Conservation (phyloP, 352 stramenopile species). For the Hyaloperonospora brassicae region DNA sequence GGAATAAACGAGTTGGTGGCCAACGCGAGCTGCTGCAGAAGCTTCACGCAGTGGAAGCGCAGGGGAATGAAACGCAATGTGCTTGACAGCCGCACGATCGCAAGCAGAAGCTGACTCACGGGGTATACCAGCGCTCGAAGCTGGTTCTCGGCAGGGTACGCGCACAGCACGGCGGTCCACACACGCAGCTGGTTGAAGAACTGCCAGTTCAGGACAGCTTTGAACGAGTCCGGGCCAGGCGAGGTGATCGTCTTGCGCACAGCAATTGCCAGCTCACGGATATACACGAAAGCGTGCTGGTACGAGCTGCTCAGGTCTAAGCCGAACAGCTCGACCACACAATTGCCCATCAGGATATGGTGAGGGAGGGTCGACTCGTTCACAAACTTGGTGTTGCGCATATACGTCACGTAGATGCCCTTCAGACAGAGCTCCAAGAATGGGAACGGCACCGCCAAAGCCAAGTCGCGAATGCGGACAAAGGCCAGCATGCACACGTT, state of each 20-base stretch:
- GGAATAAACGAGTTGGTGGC: slow-evolving; percentile 94
- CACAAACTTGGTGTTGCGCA: slow-evolving; percentile 93
- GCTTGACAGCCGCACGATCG: slow-evolving; percentile 65
- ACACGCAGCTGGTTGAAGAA: slow-evolving; percentile 96
- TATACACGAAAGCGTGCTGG: slow-evolving; percentile 99
- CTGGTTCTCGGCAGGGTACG: slow-evolving; percentile 77
- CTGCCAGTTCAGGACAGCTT: slow-evolving; percentile 94
- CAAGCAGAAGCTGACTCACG: slow-evolving; percentile 86
- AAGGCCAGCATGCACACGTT: slow-evolving; percentile 90
- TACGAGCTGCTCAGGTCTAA: slow-evolving; percentile 95
- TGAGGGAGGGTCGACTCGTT: slow-evolving; percentile 79
- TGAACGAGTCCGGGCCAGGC: slow-evolving; percentile 86
- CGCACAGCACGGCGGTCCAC: slow-evolving; percentile 93
- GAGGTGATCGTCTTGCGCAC: slow-evolving; percentile 93
- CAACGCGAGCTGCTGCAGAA: slow-evolving; percentile 94
- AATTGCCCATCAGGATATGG: slow-evolving; percentile 93
- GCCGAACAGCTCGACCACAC: slow-evolving; percentile 96
- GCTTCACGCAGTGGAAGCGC: slow-evolving; percentile 93
- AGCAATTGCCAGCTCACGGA: slow-evolving; percentile 96
- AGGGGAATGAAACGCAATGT: slow-evolving; percentile 86
- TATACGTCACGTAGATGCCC: slow-evolving; percentile 94
- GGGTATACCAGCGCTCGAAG: slow-evolving; percentile 93
- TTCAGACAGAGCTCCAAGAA: slow-evolving; percentile 95
- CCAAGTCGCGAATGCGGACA: slow-evolving; percentile 92
- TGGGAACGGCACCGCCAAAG: slow-evolving; percentile 91